phyloP scores from a whole-genome alignment of 495 filamentous ascomycete species.

The Penicillium lividum region DNA sequence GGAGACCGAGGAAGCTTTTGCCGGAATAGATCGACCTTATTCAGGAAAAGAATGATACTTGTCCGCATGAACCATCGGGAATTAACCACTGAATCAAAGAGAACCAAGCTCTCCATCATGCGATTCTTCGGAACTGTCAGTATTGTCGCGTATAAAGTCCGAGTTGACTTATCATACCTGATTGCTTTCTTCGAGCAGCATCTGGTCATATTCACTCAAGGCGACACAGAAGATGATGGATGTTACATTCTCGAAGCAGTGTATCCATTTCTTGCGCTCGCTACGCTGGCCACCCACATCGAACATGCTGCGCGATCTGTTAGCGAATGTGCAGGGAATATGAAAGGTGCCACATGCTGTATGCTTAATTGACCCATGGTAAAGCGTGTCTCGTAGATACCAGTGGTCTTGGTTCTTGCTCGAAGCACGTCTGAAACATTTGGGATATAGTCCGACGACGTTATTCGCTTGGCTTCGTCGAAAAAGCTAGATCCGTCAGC shows the following conservation, averaged over 20 bases:
- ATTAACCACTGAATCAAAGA: conserved; percentile 99
- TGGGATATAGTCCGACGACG: conserved; percentile 81
- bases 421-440: conserved; percentile 91
- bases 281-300: conserved; percentile 96
- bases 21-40: conserved; percentile 98
- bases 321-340: conserved; percentile 8
- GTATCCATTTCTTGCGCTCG: conserved; percentile 99
- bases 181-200: conserved; percentile 92
- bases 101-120: conserved; percentile 96
- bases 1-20: conserved; percentile 88
- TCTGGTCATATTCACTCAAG: conserved; percentile 97
- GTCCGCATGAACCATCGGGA: conserved; percentile 99
- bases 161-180: conserved; percentile 57
- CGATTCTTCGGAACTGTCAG: conserved; percentile 66
- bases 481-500: conserved; percentile 71
- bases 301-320: conserved; percentile 75
- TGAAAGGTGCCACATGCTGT: conserved; percentile 65
- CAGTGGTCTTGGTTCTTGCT: conserved; percentile 97
- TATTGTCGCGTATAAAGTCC: not conserved
- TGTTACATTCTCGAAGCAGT: conserved; percentile 99
- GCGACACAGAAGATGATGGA: conserved; percentile 99
- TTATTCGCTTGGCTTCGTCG: conserved; percentile 85
- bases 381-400: conserved; percentile 98
- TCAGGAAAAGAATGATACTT: conserved; percentile 96
- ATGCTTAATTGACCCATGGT: conserved; percentile 98